Base-by-base conservation (phyloP, 306 rosid species). In the Acacia confusa region DNA sequence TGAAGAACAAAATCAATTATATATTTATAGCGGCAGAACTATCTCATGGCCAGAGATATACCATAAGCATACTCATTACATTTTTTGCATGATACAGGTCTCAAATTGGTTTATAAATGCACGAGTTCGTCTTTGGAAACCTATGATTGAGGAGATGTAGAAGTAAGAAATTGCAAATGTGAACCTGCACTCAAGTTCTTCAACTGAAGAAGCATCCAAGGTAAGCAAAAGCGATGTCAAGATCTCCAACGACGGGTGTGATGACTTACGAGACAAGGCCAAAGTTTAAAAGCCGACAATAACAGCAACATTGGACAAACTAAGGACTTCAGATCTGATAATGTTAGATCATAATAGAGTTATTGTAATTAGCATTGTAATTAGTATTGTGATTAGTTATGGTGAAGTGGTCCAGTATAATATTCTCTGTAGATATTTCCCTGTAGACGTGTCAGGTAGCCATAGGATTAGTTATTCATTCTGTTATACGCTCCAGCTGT, bases 41-140 rank as follows among this genome's bases (percentile, higher is more conserved):
- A 45, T 69, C 34, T 30, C 34, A 30, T 30, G 34, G 34, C 34
- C 34, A 30, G 34, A 30, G 2, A 30, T 30, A 30, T 30, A 0
- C 34, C 34, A 30, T 30, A 30, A 30, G 34, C 34, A 30, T 30
- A 30, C 34, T 30, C 3, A 30, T 30, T 30, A 30, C 34, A 30
- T 57, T 65, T 57, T 53, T 55, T 79, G 76, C 43, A 43, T 81
- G 75, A 45, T 30, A 75, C 82, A 92, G 97, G 97, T 92, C 82
- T 89, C 97, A 47, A 92, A 92, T 86, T 92, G 97, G 97, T 92
- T 92, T 76, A 92, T 92, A 84, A 92, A 92, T 81, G 97, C 97
- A 4, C 83, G 97, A 2, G 97, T 92, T 71, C 97, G 95, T 70
- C 92, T 92, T 28, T 92, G 97, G 97, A 92, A 92, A 79, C 97